Conservation (phyloP, 495 filamentous ascomycete species). For the Talaromyces thailandensis region DNA sequence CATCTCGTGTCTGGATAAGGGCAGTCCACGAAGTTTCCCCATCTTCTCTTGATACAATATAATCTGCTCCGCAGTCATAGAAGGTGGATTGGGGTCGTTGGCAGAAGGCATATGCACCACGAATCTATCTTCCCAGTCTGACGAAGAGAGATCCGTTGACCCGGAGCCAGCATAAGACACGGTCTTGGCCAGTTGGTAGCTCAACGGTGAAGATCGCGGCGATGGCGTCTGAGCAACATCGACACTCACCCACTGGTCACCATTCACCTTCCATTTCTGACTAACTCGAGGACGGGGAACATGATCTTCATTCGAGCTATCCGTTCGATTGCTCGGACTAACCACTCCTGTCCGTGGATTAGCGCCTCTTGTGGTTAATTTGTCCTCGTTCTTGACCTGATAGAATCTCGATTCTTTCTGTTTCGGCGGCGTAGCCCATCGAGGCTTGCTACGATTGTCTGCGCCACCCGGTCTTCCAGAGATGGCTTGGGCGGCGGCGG, state of each 20-base stretch:
- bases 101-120: slow-evolving; percentile 40
- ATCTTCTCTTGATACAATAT: slow-evolving; percentile 31
- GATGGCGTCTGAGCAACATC: slow-evolving; percentile 12
- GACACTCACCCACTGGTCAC: slow-evolving; percentile 17
- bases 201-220: slow-evolving; percentile 9
- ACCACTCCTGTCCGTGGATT: slow-evolving; percentile 22
- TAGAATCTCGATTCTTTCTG: neutral
- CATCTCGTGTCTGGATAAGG: slow-evolving; percentile 12
- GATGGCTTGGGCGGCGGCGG: slow-evolving; percentile 5
- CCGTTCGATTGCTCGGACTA: slow-evolving; percentile 16
- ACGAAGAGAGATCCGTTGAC: slow-evolving; percentile 3
- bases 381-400: slow-evolving; percentile 12
- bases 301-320: slow-evolving; percentile 7
- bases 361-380: slow-evolving; percentile 12
- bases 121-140: slow-evolving; percentile 33
- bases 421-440: slow-evolving; percentile 6
- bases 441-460: slow-evolving; percentile 4
- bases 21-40: slow-evolving; percentile 21
- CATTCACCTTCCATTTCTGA: slow-evolving; percentile 17
- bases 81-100: slow-evolving; percentile 33
- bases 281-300: slow-evolving; percentile 9
- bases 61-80: slow-evolving; percentile 31
- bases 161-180: slow-evolving; percentile 2
- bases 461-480: slow-evolving; percentile 3
- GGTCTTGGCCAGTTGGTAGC: slow-evolving; percentile 1